A percentile compares a stretch with the other conserved stretches of the same genome.
Conservation (phyloP, 73 alveolate species). For the Paramecium pentaurelia region DNA sequence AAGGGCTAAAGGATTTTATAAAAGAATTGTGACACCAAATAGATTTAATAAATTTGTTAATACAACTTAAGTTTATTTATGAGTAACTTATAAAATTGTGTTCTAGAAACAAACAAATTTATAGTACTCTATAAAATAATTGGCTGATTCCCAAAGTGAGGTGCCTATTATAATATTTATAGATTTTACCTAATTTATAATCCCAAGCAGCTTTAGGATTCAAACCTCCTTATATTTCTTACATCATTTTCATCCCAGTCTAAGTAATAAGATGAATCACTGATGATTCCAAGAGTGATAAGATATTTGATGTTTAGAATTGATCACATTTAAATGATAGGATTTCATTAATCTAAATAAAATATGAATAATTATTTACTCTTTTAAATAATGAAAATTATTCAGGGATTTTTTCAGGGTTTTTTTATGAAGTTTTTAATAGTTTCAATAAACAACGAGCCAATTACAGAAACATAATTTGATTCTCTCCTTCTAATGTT, state of each 20-base stretch:
- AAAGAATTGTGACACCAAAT: slow-evolving; percentile 1
- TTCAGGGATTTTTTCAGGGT: neutral
- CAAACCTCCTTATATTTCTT: slow-evolving; percentile 17
- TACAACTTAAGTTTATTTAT: neutral
- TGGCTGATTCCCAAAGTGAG: neutral
- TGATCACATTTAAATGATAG: neutral
- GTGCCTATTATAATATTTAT: neutral
- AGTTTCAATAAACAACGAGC: slow-evolving; percentile 70
- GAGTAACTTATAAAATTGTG: neutral
- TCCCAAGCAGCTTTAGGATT: slow-evolving; percentile 54
- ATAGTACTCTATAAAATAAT: neutral
- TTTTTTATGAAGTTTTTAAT: neutral
- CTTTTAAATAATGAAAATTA: neutral
- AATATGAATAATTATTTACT: neutral
- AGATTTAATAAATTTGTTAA: slow-evolving; percentile 4
- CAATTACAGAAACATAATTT: slow-evolving; percentile 70
- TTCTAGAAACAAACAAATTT: neutral
- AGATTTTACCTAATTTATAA: slow-evolving; percentile 33
- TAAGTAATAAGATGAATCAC: slow-evolving; percentile 11
- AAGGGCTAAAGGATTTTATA: neutral
- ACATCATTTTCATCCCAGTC: slow-evolving; percentile 54
- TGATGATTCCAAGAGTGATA: neutral
- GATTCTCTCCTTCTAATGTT: slow-evolving; percentile 87
- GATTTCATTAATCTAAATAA: neutral
- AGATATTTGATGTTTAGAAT: neutral